phyloP scores from a whole-genome alignment of 2,329 filamentous ascomycete species.

The Calonectria naviculata region DNA sequence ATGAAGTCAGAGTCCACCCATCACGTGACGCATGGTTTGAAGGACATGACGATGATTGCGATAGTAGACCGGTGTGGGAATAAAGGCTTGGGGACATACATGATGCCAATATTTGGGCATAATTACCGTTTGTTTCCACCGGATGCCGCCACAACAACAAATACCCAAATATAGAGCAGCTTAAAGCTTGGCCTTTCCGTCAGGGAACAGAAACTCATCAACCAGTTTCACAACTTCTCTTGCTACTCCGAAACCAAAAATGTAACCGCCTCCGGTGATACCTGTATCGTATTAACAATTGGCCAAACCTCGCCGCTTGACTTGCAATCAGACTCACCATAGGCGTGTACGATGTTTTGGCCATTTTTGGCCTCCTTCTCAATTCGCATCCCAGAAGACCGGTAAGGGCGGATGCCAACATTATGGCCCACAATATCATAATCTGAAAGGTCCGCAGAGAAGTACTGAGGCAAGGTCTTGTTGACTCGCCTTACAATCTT shows the following conservation, averaged over 20 bases:
- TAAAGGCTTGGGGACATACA: too few species aligned
- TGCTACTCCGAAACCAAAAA: not conserved
- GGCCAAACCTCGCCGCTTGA: too few species aligned
- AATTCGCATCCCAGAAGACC: not conserved
- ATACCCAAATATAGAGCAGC: not conserved
- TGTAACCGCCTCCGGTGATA: not conserved
- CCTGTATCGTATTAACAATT: not conserved
- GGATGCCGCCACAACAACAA: too few species aligned
- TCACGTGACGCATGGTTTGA: not conserved
- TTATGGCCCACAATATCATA: not conserved
- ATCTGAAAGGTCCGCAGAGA: not conserved
- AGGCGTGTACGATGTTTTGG: not conserved
- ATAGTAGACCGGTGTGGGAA: not conserved
- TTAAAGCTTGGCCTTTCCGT: not conserved
- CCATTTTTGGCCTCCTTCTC: not conserved
- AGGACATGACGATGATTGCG: not conserved
- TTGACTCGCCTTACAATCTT: not conserved
- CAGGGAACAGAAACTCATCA: not conserved
- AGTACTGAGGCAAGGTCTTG: not conserved
- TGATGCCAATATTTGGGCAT: too few species aligned
- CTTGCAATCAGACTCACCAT: not conserved
- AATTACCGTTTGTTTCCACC: too few species aligned
- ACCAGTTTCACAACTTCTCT: not conserved
- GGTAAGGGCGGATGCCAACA: not conserved
- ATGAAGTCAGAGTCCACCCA: not conserved